A percentile compares a stretch with the other conserved stretches of the same genome.
These are phyloP conservation scores for Wickerhamomyces hampshirensis DNA, from an alignment of 805 yeast species.

Conservation along the genomic window DNA sequence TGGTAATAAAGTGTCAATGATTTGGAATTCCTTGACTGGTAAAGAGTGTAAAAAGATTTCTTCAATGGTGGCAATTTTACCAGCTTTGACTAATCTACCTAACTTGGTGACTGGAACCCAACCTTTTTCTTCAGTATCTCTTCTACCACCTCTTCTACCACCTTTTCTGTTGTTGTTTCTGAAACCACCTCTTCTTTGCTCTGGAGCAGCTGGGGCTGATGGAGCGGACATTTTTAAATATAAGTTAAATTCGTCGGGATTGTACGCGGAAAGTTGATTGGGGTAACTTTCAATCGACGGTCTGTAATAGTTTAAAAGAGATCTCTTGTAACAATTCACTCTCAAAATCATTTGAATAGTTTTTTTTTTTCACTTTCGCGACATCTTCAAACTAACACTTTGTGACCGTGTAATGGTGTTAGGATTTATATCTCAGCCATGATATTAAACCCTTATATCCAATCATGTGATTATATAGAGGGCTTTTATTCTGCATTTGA, in stretches of 20 bases:
- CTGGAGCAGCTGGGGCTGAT: slow-evolving; percentile 28
- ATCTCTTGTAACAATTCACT: no score
- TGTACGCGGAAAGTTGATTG: slow-evolving; percentile 49
- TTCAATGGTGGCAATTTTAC: slow-evolving; percentile 93
- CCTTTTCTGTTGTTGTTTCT: slow-evolving; percentile 47
- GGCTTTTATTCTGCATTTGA: neutral
- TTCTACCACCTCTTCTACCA: slow-evolving; percentile 72
- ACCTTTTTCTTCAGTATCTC: slow-evolving; percentile 93
- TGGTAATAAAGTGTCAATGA: slow-evolving; percentile 95
- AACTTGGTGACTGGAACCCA: slow-evolving; percentile 99
- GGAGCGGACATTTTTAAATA: slow-evolving; percentile 36
- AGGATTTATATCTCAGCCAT: no score
- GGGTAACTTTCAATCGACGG: slow-evolving; percentile 51
- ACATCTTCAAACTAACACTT: no score
- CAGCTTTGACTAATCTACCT: slow-evolving; percentile 99
- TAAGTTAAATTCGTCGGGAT: slow-evolving; percentile 37
- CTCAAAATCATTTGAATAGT: no score
- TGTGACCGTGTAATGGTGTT: no score
- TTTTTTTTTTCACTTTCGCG: neutral
- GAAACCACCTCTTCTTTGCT: slow-evolving; percentile 47
- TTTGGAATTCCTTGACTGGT: slow-evolving; percentile 99
- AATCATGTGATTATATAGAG: neutral
- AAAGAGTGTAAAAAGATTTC: slow-evolving; percentile 99
- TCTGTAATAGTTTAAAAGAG: slow-evolving; percentile 7
- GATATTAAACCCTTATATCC: no score